Percentiles rank a stretch among this genome's conserved stretches.
Conservation (phyloP, 495 filamentous ascomycete genomes). For the Talaromyces nanjingensis region DNA sequence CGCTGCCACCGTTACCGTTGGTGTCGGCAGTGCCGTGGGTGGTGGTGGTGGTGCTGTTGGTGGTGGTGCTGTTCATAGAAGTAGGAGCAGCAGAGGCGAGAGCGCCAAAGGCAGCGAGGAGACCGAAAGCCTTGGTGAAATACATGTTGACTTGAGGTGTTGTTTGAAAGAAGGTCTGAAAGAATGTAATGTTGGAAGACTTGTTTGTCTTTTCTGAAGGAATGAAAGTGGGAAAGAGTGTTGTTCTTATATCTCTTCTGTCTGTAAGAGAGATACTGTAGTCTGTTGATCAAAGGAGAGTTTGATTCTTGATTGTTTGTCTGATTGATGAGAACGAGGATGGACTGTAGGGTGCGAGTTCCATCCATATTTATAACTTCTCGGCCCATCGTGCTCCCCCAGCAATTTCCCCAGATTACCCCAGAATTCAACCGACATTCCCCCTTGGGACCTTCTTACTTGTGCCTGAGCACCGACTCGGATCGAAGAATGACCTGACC, state of each 20-base stretch:
- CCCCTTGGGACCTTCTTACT: not conserved
- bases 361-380: slow-evolving; percentile 2
- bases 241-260: not conserved
- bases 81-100: slow-evolving; percentile 31
- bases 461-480: not conserved
- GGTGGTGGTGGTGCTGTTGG: not conserved
- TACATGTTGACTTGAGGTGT: slow-evolving; percentile 35
- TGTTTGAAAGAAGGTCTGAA: slow-evolving; percentile 1
- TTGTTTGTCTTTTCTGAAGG: not conserved
- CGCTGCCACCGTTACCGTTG: slow-evolving; percentile 24
- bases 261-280: not conserved
- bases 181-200: not conserved
- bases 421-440: slow-evolving; percentile 3
- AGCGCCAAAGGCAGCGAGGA: slow-evolving; percentile 30
- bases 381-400: not conserved
- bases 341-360: not conserved
- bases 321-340: slow-evolving; percentile 1
- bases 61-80: not conserved
- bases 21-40: slow-evolving; percentile 22
- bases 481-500: not conserved
- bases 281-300: not conserved
- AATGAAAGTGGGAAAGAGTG: not conserved
- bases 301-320: not conserved
- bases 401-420: not conserved
- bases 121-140: slow-evolving; percentile 37